Percentiles rank a stretch among this genome's conserved stretches.
These are phyloP conservation scores for Amauroascus niger DNA, from an alignment of 2,329 filamentous ascomycete genomes.

Conservation along the genomic window DNA sequence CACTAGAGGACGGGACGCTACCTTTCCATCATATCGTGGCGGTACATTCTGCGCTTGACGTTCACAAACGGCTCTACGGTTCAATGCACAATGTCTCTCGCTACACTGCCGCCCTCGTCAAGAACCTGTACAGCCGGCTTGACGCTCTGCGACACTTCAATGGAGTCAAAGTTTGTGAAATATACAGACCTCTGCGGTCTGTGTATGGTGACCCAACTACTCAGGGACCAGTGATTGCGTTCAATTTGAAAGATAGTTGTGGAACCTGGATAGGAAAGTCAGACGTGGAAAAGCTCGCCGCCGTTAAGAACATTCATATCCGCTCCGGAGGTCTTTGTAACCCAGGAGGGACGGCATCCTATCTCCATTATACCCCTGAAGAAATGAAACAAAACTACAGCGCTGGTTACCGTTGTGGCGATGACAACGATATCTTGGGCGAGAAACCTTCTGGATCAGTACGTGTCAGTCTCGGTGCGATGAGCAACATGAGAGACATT, in stretches of 20 bases:
- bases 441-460: constrained; percentile 85
- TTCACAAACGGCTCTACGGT: constrained; percentile 60
- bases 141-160: constrained; percentile 58
- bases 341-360: constrained; percentile 69
- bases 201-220: constrained; percentile 37
- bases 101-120: constrained; percentile 60
- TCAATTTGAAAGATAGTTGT: constrained; percentile 63
- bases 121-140: constrained; percentile 51
- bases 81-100: constrained; percentile 58
- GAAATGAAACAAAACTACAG: constrained; percentile 81
- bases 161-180: constrained; percentile 51
- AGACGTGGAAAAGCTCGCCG: constrained; percentile 79
- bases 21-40: constrained; percentile 87
- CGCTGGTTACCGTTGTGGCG: constrained; percentile 72
- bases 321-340: constrained; percentile 87
- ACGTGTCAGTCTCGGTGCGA: constrained; percentile 76
- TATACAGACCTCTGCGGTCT: constrained; percentile 47
- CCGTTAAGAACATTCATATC: constrained; percentile 68
- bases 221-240: constrained; percentile 68
- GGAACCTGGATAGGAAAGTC: constrained; percentile 69
- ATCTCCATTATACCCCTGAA: constrained; percentile 63
- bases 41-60: constrained; percentile 60
- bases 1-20: constrained; percentile 81
- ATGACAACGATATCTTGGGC: constrained; percentile 67
- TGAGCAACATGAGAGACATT: constrained; percentile 72